phyloP scores from a whole-genome alignment of 2,329 filamentous ascomycete genomes.

The Xylaria sp. region DNA sequence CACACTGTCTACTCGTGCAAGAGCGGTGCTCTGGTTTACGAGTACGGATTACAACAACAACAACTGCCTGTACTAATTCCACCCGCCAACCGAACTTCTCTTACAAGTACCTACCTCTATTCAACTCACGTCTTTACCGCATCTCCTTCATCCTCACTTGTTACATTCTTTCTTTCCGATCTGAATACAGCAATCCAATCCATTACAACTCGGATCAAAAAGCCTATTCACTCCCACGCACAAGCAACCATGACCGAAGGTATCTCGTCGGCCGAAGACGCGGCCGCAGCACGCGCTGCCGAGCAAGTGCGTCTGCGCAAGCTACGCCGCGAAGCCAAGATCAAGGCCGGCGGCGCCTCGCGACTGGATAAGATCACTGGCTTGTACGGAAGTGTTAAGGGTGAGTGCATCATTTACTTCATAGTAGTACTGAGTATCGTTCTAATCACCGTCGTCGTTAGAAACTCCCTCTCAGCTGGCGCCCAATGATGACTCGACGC shows the following conservation, averaged over 20 bases:
- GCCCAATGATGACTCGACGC: slow-evolving; percentile 10
- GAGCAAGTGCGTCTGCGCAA: slow-evolving; percentile 71
- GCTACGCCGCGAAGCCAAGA: slow-evolving; percentile 74
- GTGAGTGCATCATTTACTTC: slow-evolving; percentile 28
- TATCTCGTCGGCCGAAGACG: slow-evolving; percentile 37
- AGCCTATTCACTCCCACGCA: not conserved
- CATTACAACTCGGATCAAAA: not conserved
- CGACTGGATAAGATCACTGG: slow-evolving; percentile 72
- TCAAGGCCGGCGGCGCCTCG: slow-evolving; percentile 63
- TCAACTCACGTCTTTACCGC: no score
- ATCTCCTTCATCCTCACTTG: no score
- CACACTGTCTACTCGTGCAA: not conserved
- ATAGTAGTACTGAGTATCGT: not conserved
- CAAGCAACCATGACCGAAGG: slow-evolving; percentile 27
- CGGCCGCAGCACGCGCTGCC: slow-evolving; percentile 47
- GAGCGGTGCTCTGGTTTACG: no score
- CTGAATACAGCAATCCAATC: no score
- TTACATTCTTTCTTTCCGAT: no score
- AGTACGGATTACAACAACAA: no score
- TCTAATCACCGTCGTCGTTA: slow-evolving; percentile 24
- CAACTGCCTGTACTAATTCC: not conserved
- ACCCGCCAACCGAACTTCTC: not conserved
- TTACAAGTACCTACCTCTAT: no score
- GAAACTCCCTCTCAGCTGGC: slow-evolving; percentile 31
- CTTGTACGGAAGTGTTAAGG: slow-evolving; percentile 54